These are phyloP conservation scores for Cercospora zeae-maydis DNA, from an alignment of 2,329 filamentous ascomycete genomes.

Conservation along the genomic window DNA sequence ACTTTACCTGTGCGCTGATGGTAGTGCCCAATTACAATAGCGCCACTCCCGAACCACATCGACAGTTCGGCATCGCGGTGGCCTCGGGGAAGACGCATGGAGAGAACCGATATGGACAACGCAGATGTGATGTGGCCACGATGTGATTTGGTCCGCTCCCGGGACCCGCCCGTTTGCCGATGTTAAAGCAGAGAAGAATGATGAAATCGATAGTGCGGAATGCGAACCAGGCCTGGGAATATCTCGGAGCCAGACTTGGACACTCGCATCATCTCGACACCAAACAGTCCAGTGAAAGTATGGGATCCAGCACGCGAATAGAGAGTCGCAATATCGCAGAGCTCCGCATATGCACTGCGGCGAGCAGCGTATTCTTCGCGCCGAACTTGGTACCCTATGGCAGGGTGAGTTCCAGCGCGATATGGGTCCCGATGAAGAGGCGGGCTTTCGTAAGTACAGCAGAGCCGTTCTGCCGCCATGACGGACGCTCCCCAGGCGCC, in stretches of 20 bases:
- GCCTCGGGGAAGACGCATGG: not conserved
- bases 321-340: not conserved
- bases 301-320: not conserved
- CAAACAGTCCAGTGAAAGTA: not conserved
- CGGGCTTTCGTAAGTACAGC: not conserved
- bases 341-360: too few relatives aligned
- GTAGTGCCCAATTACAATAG: not conserved
- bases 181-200: not conserved
- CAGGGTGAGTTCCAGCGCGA: not conserved
- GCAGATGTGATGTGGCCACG: not conserved
- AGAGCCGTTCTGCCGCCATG: not conserved
- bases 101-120: not conserved
- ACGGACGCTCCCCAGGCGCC: not conserved
- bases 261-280: not conserved
- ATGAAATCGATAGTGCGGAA: not conserved
- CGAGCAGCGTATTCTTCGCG: conserved; percentile 4
- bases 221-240: not conserved
- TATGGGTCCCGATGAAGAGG: not conserved
- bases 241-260: not conserved
- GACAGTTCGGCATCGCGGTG: not conserved
- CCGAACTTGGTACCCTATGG: not conserved
- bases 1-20: not conserved
- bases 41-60: not conserved
- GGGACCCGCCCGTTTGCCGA: conserved; percentile 8
- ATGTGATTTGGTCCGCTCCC: not conserved